Evolutionary conservation across 2,329 filamentous ascomycete species (phyloP), one percentile per base, ranked within the genome.

Genomic region (Intubia oerlemansii): DNA sequence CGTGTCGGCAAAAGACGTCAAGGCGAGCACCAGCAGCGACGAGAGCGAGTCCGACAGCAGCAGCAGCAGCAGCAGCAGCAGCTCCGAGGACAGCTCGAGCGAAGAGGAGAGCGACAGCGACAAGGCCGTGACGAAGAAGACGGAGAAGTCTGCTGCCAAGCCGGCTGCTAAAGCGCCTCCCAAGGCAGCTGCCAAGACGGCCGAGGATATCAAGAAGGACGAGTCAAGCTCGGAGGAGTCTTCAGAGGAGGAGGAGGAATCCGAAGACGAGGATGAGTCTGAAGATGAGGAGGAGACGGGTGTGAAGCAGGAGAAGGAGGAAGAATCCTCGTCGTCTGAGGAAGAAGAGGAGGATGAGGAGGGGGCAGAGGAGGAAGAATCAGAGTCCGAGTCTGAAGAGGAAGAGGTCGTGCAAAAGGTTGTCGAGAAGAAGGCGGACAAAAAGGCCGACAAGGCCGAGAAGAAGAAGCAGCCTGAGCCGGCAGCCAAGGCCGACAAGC

Each of bases 1-100:
- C n/a, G n/a, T n/a, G n/a, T n/a, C n/a, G n/a, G n/a, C n/a, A 29
- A 17, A 10, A 21, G 19, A 21, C 19, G 19, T 21, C 19, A 21
- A 21, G n/a, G n/a, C n/a, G n/a, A 27, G 24, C 24, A 32, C 17
- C 22, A 33, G 27, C 30, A 33, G 26, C 28, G 28, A 16, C 29
- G 32, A 28, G 15, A 29, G 16, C 12, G 32, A 5, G 38, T 36
- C 22, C 12, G 39, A 42, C 17, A 30, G 32, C 10, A 26, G 13
- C 17, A 13, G 14, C 19, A 16, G n/a, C 11, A 19, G 14, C 24
- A 11, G 10, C 28, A 29, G 17, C 20, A 25, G 23, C 17, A 24
- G 18, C 17, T 24, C 22, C 9, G 24, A 18, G 10, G 30, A 25
- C 7, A 30, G 27, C 18, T 29, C 29, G 10, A 28, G 32, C 13